Percentiles rank a stretch among this genome's conserved stretches.
Evolutionary conservation across 2,329 filamentous ascomycete genomes (phyloP).

Genomic region (Leptographium wingfieldii): DNA sequence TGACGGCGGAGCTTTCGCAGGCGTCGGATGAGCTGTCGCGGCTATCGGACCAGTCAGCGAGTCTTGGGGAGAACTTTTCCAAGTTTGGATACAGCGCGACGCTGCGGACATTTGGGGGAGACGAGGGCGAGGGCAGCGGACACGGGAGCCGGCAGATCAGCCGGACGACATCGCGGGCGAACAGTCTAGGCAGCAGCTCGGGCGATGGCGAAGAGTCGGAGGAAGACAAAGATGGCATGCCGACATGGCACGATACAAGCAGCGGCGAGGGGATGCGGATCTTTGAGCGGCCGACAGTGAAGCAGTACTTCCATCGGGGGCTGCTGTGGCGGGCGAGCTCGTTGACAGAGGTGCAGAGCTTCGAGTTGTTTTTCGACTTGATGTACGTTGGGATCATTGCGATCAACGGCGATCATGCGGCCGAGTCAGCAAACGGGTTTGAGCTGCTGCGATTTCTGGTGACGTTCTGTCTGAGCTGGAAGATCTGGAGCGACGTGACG

Average conservation of each 20-base stretch:
- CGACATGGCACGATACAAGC: constrained; percentile 13
- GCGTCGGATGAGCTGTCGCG: constrained; percentile 41
- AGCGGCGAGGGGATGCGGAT: constrained; percentile 37
- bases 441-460: constrained; percentile 47
- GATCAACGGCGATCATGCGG: constrained; percentile 47
- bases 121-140: constrained; percentile 15
- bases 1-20: constrained; percentile 38
- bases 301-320: constrained; percentile 55
- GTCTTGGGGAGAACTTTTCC: constrained; percentile 47
- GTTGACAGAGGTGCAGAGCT: constrained; percentile 46
- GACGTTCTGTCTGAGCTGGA: constrained; percentile 50
- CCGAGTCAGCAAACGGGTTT: constrained; percentile 39
- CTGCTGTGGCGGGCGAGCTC: constrained; percentile 49
- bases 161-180: background rate
- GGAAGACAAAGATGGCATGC: constrained; percentile 5
- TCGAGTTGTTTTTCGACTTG: constrained; percentile 53
- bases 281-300: constrained; percentile 45
- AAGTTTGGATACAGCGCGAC: constrained; percentile 51
- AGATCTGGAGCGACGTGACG: constrained; percentile 49
- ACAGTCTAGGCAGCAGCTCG: constrained; percentile 12
- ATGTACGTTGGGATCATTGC: constrained; percentile 53
- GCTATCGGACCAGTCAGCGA: constrained; percentile 32
- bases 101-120: constrained; percentile 30
- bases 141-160: background rate
- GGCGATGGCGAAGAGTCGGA: constrained; percentile 12